Percentiles rank a stretch among this genome's conserved stretches.
phyloP scores from a whole-genome alignment of 306 rosid species.

The Corylus americana region DNA sequence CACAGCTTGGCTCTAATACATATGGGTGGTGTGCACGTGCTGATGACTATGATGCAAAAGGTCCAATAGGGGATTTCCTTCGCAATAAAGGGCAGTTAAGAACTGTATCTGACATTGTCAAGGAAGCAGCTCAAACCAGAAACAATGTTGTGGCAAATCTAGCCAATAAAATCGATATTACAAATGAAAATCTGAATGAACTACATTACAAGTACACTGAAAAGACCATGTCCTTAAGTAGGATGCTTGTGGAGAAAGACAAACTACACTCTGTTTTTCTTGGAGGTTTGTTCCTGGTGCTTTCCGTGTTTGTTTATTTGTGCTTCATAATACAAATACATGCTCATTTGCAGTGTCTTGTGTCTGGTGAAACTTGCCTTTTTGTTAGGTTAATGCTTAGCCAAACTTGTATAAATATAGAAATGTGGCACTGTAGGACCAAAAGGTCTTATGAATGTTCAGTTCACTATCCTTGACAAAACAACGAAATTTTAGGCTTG shows the following conservation, averaged over 20 bases:
- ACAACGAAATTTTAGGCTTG: not conserved
- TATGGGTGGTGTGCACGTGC: conserved; percentile 94
- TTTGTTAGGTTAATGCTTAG: not conserved
- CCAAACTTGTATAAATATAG: not conserved
- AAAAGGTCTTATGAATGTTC: not conserved
- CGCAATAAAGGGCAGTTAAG: conserved; percentile 73
- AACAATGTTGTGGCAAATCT: conserved; percentile 63
- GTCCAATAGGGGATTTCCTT: conserved; percentile 76
- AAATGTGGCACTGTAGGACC: not conserved
- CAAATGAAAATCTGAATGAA: conserved; percentile 64
- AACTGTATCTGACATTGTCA: conserved; percentile 75
- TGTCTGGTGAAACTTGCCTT: not conserved
- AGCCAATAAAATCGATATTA: conserved; percentile 64
- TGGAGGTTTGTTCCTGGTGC: conserved; percentile 57
- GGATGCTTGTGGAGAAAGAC: conserved; percentile 88
- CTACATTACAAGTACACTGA: conserved; percentile 69
- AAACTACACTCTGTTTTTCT: conserved; percentile 65
- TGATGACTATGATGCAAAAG: conserved; percentile 64
- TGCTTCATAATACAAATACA: not conserved
- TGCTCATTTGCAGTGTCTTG: not conserved
- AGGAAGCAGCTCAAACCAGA: conserved; percentile 66
- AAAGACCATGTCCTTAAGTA: conserved; percentile 72
- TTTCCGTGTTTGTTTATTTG: conserved; percentile 10
- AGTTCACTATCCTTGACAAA: not conserved
- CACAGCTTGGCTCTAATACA: conserved; percentile 40